Percentiles rank a stretch among this genome's conserved stretches.
Evolutionary conservation across 2,329 filamentous ascomycete genomes (phyloP).

Genomic region (Juglanconis juglandina): DNA sequence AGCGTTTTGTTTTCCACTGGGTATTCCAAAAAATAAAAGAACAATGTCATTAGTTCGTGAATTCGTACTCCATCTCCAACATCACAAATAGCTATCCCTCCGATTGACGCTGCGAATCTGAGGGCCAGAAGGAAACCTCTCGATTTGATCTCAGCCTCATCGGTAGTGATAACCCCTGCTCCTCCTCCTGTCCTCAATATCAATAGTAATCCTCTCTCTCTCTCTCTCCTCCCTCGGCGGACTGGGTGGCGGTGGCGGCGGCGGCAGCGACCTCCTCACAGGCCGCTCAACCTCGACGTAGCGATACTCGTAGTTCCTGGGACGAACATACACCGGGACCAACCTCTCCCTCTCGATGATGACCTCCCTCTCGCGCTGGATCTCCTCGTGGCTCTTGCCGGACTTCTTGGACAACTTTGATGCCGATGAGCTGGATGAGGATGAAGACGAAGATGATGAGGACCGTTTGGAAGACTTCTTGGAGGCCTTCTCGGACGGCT

Average conservation of each 20-base stretch:
- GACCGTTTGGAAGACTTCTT: slow-evolving; percentile 2
- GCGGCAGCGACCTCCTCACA: slow-evolving; percentile 33
- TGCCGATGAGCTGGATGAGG: slow-evolving; percentile 10
- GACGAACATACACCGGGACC: slow-evolving; percentile 37
- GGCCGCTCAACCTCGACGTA: slow-evolving; percentile 46
- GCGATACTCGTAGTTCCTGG: slow-evolving; percentile 45
- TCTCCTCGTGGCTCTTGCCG: slow-evolving; percentile 18
- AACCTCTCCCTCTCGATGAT: slow-evolving; percentile 51
- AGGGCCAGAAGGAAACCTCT: no score
- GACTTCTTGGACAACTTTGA: slow-evolving; percentile 13
- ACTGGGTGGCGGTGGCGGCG: slow-evolving; percentile 27
- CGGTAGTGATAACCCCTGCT: slow-evolving; percentile 30
- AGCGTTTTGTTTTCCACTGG: no score
- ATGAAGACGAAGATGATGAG: slow-evolving; percentile 9
- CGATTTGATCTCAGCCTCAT: not conserved
- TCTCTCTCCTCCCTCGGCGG: slow-evolving; percentile 31
- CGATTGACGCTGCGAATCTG: no score
- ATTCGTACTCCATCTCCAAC: no score
- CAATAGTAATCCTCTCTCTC: slow-evolving; percentile 29
- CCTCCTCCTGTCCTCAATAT: slow-evolving; percentile 32
- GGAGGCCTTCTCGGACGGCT: slow-evolving; percentile 20
- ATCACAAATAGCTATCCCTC: no score
- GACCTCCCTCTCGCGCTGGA: slow-evolving; percentile 36
- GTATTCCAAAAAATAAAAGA: no score
- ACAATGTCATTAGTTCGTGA: no score